A percentile compares a stretch with the other conserved stretches of the same genome.
Evolutionary conservation across 495 filamentous ascomycete species (phyloP).

Genomic region (Eremomyces bilateralis): DNA sequence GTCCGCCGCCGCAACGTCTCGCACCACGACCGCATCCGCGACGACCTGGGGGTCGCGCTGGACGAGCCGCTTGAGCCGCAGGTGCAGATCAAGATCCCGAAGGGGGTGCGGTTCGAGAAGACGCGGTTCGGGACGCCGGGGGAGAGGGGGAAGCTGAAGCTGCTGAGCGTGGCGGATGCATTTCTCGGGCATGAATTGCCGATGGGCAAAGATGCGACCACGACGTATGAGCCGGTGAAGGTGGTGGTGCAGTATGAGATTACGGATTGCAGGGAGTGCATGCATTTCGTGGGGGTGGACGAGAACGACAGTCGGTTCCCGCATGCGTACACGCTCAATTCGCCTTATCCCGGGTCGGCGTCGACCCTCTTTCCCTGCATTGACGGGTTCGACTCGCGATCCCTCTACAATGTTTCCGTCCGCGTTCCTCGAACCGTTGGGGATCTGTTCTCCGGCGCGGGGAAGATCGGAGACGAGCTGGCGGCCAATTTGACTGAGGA

Average conservation of each 20-base stretch:
- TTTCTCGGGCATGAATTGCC: no score
- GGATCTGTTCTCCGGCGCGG: constrained; percentile 28
- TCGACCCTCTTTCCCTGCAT: constrained; percentile 81
- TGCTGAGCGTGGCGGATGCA: no score
- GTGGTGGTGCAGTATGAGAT: constrained; percentile 54
- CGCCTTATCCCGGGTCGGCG: constrained; percentile 50
- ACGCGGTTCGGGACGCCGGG: no score
- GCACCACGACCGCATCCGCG: no score
- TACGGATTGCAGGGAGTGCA: constrained; percentile 53
- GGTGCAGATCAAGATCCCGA: no score
- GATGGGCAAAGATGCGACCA: no score
- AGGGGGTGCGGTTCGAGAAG: no score
- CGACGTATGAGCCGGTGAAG: constrained; percentile 33
- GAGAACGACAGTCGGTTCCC: constrained; percentile 63
- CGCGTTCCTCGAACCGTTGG: constrained; percentile 67
- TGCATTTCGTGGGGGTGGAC: constrained; percentile 75
- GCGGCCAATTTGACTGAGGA: constrained; percentile 32
- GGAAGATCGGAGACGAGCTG: constrained; percentile 7
- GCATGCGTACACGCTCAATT: constrained; percentile 75
- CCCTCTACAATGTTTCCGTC: constrained; percentile 71
- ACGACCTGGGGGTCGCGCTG: no score
- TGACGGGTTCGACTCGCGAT: constrained; percentile 58
- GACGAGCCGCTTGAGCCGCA: no score
- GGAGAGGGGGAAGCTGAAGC: no score
- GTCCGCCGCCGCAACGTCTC: no score